Percentiles rank a stretch among this genome's conserved stretches.
phyloP scores from a whole-genome alignment of 1,284 basidiomycete species.

The Serendipita sp. region DNA sequence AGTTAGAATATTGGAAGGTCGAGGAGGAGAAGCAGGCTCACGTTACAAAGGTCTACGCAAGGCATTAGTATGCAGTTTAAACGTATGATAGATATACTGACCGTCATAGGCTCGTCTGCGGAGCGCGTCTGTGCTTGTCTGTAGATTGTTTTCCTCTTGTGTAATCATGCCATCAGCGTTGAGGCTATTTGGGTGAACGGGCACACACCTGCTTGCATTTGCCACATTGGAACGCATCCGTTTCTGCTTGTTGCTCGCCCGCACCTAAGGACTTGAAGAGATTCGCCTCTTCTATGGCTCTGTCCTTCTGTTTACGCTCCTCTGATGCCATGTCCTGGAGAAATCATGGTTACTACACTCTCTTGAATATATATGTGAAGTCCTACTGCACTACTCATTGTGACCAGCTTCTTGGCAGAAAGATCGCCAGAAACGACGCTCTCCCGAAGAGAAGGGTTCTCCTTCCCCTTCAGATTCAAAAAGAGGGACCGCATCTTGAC shows the following conservation, averaged over 20 bases:
- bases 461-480: conserved; percentile 90
- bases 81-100: conserved; percentile 27
- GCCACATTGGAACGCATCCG: conserved; percentile 93
- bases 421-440: conserved; percentile 76
- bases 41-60: conserved; percentile 43
- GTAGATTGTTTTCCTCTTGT: conserved; percentile 77
- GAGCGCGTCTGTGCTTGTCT: conserved; percentile 89
- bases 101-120: conserved; percentile 95
- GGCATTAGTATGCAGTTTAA: conserved; percentile 16
- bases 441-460: conserved; percentile 77
- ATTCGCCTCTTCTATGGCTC: conserved; percentile 76
- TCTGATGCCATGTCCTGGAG: conserved; percentile 89
- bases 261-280: conserved; percentile 86
- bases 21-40: conserved; percentile 23
- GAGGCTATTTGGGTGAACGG: background rate
- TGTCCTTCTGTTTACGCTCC: conserved; percentile 71
- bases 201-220: conserved; percentile 68
- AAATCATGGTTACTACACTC: background rate
- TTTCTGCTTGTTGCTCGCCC: conserved; percentile 83
- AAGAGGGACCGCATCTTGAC: conserved; percentile 81
- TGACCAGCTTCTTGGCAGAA: conserved; percentile 51
- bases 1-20: background rate
- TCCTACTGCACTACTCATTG: conserved; percentile 68
- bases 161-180: background rate
- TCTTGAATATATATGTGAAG: background rate